A percentile compares a stretch with the other conserved stretches of the same genome.
phyloP scores from a whole-genome alignment of 1,284 basidiomycete species.

The Amylostereum areolatum region DNA sequence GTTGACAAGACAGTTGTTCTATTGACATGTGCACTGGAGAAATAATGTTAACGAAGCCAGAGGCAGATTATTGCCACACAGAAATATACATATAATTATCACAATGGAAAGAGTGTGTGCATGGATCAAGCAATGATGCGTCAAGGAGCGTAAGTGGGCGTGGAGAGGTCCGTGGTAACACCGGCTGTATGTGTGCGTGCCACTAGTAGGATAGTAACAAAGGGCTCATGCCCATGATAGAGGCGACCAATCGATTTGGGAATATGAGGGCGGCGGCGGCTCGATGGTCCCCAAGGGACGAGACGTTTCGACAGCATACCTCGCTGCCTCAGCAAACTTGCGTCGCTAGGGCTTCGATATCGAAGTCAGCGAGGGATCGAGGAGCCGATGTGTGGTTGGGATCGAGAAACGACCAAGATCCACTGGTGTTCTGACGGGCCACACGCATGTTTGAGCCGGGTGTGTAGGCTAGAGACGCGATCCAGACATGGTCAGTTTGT shows the following conservation, averaged over 20 bases:
- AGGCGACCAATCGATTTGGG: slow-evolving; percentile 4
- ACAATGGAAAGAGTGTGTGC: no score
- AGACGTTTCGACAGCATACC: background rate
- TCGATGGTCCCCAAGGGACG: background rate
- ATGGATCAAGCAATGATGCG: no score
- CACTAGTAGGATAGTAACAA: no score
- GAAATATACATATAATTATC: no score
- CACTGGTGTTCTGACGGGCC: background rate
- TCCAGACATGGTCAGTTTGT: background rate
- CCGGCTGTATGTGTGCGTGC: no score
- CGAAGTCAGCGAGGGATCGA: background rate
- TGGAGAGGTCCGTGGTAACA: no score
- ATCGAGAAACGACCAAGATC: background rate
- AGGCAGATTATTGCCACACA: no score
- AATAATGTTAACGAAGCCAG: no score
- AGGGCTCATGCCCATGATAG: background rate
- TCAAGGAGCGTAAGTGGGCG: no score
- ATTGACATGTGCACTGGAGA: no score
- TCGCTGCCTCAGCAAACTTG: background rate
- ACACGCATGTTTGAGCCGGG: slow-evolving; percentile 1
- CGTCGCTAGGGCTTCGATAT: slow-evolving; percentile 9
- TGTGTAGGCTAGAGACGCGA: background rate
- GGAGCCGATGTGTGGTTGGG: background rate
- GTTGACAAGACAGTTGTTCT: no score
- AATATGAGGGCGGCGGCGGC: slow-evolving; percentile 8